phyloP scores from a whole-genome alignment of 2,329 filamentous ascomycete species.

The Thelonectria rubi region DNA sequence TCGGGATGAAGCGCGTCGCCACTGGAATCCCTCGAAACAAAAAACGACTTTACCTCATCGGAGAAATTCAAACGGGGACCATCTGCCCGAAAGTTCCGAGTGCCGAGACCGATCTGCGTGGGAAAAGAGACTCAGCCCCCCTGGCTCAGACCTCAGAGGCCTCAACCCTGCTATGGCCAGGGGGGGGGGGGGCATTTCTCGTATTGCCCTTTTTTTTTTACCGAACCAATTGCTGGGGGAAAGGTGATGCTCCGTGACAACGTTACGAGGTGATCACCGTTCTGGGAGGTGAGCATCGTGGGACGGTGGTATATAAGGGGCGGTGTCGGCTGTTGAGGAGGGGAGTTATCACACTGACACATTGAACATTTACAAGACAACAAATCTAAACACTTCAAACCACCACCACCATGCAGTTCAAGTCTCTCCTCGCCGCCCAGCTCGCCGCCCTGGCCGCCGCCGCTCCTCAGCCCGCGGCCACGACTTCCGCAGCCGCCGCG shows the following conservation, averaged over 20 bases:
- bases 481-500: background rate
- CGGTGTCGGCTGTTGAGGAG: background rate
- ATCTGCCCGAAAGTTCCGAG: background rate
- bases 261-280: background rate
- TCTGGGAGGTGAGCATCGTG: background rate
- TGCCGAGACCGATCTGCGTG: background rate
- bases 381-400: background rate
- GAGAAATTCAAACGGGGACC: background rate
- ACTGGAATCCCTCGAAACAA: background rate
- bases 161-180: background rate
- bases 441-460: constrained; percentile 22
- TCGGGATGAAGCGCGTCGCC: background rate
- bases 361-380: background rate
- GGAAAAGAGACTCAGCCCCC: background rate
- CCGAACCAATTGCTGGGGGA: background rate
- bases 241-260: background rate
- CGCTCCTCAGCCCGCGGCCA: constrained; percentile 11
- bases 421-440: constrained; percentile 33
- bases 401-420: constrained; percentile 38
- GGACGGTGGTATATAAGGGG: background rate
- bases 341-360: no score
- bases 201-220: background rate
- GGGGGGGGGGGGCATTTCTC: background rate
- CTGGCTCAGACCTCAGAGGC: background rate
- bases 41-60: background rate